Conservation (phyloP, 495 filamentous ascomycete species). For the Penicillium crystallinum region DNA sequence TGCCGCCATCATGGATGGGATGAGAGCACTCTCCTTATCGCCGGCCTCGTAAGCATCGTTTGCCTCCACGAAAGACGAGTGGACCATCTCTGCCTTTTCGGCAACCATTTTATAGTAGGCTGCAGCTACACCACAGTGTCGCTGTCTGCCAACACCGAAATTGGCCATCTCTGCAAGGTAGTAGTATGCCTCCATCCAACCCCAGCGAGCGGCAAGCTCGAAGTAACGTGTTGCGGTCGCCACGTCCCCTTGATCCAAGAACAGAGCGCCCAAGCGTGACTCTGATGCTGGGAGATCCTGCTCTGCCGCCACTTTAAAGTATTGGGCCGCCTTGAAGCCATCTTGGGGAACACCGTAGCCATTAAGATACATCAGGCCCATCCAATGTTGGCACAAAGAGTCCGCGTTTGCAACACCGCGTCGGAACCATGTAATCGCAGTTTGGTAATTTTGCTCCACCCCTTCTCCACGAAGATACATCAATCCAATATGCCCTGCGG, state of each 20-base stretch:
- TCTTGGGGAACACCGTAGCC: conserved; percentile 78
- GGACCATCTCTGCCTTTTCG: conserved; percentile 78
- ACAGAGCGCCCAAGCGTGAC: conserved; percentile 76
- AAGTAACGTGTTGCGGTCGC: conserved; percentile 79
- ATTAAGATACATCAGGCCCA: conserved; percentile 82
- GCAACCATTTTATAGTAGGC: conserved; percentile 93
- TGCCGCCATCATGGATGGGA: conserved; percentile 84
- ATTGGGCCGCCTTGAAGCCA: conserved; percentile 65
- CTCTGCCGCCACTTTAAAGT: conserved; percentile 76
- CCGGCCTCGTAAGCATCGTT: conserved; percentile 79
- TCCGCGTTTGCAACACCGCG: conserved; percentile 77
- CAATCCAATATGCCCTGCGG: conserved; percentile 83
- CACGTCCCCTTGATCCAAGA: conserved; percentile 83
- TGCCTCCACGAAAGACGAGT: conserved; percentile 80
- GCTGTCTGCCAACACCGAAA: conserved; percentile 72
- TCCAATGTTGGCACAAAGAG: conserved; percentile 75
- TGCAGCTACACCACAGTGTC: conserved; percentile 74
- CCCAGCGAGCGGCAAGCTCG: conserved; percentile 83
- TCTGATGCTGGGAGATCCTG: conserved; percentile 81
- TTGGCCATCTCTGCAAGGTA: conserved; percentile 89
- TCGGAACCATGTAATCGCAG: conserved; percentile 80
- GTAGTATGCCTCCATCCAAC: conserved; percentile 89
- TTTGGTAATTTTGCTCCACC: conserved; percentile 69
- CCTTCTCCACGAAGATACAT: conserved; percentile 95
- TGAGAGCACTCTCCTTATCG: conserved; percentile 79